phyloP scores from a whole-genome alignment of 2,329 filamentous ascomycete genomes.

The Didymella pinodella region DNA sequence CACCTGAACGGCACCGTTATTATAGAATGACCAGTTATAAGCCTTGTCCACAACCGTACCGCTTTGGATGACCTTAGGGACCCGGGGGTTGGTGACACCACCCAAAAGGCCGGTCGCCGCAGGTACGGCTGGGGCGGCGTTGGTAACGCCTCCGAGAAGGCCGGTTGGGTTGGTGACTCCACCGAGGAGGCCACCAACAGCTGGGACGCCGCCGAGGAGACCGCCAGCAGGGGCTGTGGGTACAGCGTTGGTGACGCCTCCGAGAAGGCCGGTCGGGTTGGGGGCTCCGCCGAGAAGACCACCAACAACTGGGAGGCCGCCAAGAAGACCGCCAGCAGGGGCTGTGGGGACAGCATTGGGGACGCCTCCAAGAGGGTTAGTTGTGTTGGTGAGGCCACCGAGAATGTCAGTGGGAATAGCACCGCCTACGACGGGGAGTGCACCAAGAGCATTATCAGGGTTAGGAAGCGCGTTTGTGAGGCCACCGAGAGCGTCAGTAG shows the following conservation, averaged over 20 bases:
- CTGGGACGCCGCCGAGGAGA: slow-evolving; percentile 1
- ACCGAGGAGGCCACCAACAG: slow-evolving; percentile 1
- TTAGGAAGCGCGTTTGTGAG: too few relatives aligned
- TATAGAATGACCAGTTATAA: slow-evolving; percentile 27
- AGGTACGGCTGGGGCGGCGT: slow-evolving; percentile 10
- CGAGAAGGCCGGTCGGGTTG: slow-evolving; percentile 5
- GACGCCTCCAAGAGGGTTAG: slow-evolving; percentile 1
- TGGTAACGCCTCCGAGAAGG: slow-evolving; percentile 8
- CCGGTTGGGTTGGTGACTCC: not conserved
- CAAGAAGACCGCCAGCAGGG: not conserved
- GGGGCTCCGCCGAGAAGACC: not conserved
- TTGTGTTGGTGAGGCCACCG: not conserved
- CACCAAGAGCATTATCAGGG: too few relatives aligned
- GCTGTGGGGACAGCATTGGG: slow-evolving; percentile 2
- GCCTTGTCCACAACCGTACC: slow-evolving; percentile 23
- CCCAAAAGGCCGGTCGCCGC: slow-evolving; percentile 3
- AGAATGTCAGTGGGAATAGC: not conserved
- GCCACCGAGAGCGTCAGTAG: too few relatives aligned
- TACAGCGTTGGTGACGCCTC: not conserved
- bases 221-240: slow-evolving; percentile 1
- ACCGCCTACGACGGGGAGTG: too few relatives aligned
- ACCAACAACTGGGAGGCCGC: not conserved
- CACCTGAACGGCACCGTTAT: slow-evolving; percentile 26
- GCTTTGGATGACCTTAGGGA: slow-evolving; percentile 17
- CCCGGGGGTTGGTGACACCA: slow-evolving; percentile 2